Evolutionary conservation across 225 moss, liverwort and hornwort species (phyloP).

Genomic region (Climacium dendroides): DNA sequence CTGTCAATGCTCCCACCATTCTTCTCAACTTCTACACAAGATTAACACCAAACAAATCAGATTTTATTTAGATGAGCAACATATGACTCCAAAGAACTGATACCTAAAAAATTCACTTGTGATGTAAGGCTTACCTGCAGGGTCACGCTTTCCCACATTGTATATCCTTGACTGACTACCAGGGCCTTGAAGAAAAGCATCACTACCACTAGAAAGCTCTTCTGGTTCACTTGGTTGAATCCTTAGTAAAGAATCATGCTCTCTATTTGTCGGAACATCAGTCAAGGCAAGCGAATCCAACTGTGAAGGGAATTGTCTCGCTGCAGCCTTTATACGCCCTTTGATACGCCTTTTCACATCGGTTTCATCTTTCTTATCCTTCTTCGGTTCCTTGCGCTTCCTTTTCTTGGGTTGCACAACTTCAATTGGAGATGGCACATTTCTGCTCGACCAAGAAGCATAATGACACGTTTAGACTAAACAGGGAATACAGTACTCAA

Average conservation of each 20-base stretch:
- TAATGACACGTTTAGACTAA: neutral
- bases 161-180: slow-evolving; percentile 19
- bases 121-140: slow-evolving; percentile 8
- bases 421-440: slow-evolving; percentile 46
- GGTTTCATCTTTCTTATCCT: slow-evolving; percentile 52
- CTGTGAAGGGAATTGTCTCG: slow-evolving; percentile 44
- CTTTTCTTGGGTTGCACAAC: slow-evolving; percentile 67
- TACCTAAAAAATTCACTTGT: neutral
- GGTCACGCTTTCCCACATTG: slow-evolving; percentile 20
- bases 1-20: slow-evolving; percentile 38
- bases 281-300: neutral
- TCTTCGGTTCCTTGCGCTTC: slow-evolving; percentile 61
- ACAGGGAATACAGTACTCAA: neutral
- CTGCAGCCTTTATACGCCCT: slow-evolving; percentile 79
- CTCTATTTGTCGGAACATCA: slow-evolving; percentile 23
- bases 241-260: slow-evolving; percentile 38
- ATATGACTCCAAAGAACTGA: neutral
- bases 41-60: slow-evolving; percentile 3
- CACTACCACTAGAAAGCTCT: slow-evolving; percentile 67
- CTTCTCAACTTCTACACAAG: slow-evolving; percentile 27
- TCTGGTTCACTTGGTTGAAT: slow-evolving; percentile 40
- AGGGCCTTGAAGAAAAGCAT: slow-evolving; percentile 33
- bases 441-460: slow-evolving; percentile 33
- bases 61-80: neutral
- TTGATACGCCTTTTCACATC: slow-evolving; percentile 74